Evolutionary conservation across 208 protist genomes (phyloP), one percentile per base, ranked within the genome.

Genomic region (Leishmania aethiopica): DNA sequence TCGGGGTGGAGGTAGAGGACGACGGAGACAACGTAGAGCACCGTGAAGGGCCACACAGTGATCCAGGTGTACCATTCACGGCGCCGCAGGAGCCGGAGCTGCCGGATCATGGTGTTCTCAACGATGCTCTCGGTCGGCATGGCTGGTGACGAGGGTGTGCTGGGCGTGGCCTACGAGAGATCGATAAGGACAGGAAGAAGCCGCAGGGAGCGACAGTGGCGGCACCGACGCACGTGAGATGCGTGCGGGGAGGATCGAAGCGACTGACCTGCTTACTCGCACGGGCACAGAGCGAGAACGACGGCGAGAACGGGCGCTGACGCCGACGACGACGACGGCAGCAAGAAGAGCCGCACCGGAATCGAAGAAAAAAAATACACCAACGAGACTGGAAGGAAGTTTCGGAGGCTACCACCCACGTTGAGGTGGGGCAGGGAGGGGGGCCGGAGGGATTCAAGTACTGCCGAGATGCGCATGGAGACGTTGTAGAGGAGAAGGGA

Each of bases 1-100:
- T 98, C 92, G 7, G 95, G 95, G 70, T 98, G 84, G 66, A 91
- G 79, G 84, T 96, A 96, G 2, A 96, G 83, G 32, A 72, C 78
- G 73, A 91, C 74, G 74, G 86, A 87, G 10, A 91, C 72, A 28
- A 87, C 80, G 82, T 98, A 97, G 28, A 98, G 89, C 17, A 93
- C 40, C 2, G 91, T 78, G 84, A 98, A 98, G 13, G 95, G 93
- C 93, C 93, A 98, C 35, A 95, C 82, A 28, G 92, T 98, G 32
- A 95, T 78, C 94, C 95, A 98, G 42, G 88, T 89, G 78, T 85
- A 92, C 95, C 91, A 96, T 47, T 89, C 89, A 3, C 90, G 88
- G 15, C 90, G 86, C 25, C 75, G 86, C 32, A 98, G 88, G 11
- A 96, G 88, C 35, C 77, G 78, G 47, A 98, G 79, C 64, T 91